A percentile compares a stretch with the other conserved stretches of the same genome.
Evolutionary conservation across 352 stramenopile genomes (phyloP).

Genomic region (Phytophthora fragariaefolia): DNA sequence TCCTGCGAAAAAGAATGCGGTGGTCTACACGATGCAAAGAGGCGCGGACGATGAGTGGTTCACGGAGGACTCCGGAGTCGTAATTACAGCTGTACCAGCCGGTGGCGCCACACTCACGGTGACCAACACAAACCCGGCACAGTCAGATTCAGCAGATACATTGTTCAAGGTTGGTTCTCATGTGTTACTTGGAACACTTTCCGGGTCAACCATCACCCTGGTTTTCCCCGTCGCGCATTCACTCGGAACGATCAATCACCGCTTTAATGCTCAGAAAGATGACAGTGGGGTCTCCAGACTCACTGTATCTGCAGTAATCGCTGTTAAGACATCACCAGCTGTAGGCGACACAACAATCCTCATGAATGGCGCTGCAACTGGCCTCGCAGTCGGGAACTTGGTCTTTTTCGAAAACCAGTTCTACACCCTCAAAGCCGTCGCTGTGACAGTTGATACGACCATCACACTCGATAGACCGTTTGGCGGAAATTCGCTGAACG

Average conservation of each 20-base stretch:
- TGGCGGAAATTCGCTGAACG: slow-evolving; percentile 38
- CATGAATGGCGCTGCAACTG: no score
- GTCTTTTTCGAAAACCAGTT: slow-evolving; percentile 76
- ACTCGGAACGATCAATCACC: slow-evolving; percentile 6
- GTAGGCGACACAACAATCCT: no score
- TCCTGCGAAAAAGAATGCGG: slow-evolving; percentile 4
- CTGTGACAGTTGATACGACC: neutral
- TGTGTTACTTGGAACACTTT: slow-evolving; percentile 13
- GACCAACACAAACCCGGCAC: neutral
- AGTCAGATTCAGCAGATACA: no score
- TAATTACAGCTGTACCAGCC: no score
- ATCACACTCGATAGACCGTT: slow-evolving; percentile 58
- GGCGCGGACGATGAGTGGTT: slow-evolving; percentile 68
- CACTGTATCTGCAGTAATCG: neutral
- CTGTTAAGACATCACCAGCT: slow-evolving; percentile 24
- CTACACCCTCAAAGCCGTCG: slow-evolving; percentile 31
- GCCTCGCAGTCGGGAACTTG: slow-evolving; percentile 23
- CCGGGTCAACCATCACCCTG: slow-evolving; percentile 21
- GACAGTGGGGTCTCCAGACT: neutral
- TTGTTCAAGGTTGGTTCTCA: slow-evolving; percentile 37
- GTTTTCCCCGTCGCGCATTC: slow-evolving; percentile 39
- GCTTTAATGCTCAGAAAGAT: slow-evolving; percentile 19
- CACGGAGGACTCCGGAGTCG: slow-evolving; percentile 37
- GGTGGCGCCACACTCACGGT: neutral
- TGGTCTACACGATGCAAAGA: slow-evolving; percentile 51